Evolutionary conservation across 495 filamentous ascomycete species (phyloP), one percentile per base, ranked within the genome.

Genomic region (Podospora pseudocomata): DNA sequence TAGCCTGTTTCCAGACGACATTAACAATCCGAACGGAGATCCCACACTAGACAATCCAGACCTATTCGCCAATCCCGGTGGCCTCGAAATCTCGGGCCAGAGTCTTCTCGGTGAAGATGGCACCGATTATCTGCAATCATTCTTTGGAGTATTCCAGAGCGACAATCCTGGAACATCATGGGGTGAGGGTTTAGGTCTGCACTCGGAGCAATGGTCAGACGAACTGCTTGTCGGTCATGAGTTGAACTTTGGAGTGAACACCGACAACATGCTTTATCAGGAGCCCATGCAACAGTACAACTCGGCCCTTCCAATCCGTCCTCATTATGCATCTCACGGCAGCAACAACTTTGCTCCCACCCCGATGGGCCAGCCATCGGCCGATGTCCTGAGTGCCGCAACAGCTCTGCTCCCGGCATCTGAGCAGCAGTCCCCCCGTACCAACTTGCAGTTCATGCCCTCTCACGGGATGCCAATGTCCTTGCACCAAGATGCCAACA

Each of bases 341-440:
- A 39, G 13, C 65, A 23, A 26, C 55, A 39, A 34, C 54, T 30
- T 34, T 28, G 30, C 30, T 65, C 16, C 70, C 64, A 49, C 61
- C 9, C 39, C 39, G 7, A 49, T 49, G 39, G 57, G 69, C 44
- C 72, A 72, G 3, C 70, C 70, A 5, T 65, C 78, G 34, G 61
- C 70, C 68, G 86, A 88, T 67, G 79, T 89, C 2, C 77, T 87
- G 65, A 84, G 65, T 28, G 78, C 80, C 15, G 75, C 76, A 1
- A 73, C 72, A 5, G 59, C 77, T 53, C 71, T 80, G 54, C 18
- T 53, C 1, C 39, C 49, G 23, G 15, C 44, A 4, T 28, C 63
- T 18, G 49, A 26, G 30, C 49, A 58, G n/a, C 64, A 26, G 15
- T 19, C 26, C 26, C 30, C 54, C 1, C 64, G 23, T 15, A 49